Conservation (phyloP, 768 basidiomycete species). For the Austroboletus festivus region DNA sequence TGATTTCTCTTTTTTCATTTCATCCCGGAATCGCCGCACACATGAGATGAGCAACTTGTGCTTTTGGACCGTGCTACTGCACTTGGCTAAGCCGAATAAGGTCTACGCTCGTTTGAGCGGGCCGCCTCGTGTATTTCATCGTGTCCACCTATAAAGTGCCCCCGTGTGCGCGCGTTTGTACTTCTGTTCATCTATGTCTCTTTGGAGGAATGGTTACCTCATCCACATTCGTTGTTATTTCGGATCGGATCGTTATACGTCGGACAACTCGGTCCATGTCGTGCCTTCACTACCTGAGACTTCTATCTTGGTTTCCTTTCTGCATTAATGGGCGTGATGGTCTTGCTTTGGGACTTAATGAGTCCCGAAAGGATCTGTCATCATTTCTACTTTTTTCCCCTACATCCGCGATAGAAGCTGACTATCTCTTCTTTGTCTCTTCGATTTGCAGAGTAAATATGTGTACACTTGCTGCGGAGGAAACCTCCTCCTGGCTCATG, state of each 20-base stretch:
- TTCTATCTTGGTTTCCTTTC: constrained; percentile 10
- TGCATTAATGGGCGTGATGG: constrained; percentile 10
- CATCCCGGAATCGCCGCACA: not conserved
- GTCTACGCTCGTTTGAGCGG: constrained; percentile 6
- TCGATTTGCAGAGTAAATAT: constrained; percentile 64
- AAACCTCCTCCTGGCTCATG: constrained; percentile 94
- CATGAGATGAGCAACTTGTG: constrained; percentile 6
- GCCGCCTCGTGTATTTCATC: constrained; percentile 15
- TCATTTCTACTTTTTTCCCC: not conserved
- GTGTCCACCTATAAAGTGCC: constrained; percentile 3
- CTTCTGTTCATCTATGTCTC: constrained; percentile 2
- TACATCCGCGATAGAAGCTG: constrained; percentile 16
- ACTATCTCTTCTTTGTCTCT: constrained; percentile 14
- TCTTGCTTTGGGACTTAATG: constrained; percentile 8
- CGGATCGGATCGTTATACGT: constrained; percentile 9
- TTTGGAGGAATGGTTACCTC: constrained; percentile 10
- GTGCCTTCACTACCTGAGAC: constrained; percentile 11
- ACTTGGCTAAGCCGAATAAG: constrained; percentile 7
- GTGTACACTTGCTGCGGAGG: constrained; percentile 86
- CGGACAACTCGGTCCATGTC: constrained; percentile 5
- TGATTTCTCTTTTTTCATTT: not conserved
- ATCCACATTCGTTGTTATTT: constrained; percentile 7
- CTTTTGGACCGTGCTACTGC: not conserved
- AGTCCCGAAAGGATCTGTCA: constrained; percentile 10
- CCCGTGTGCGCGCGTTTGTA: constrained; percentile 1